phyloP scores from a whole-genome alignment of 148 eudicot genomes.

The Dysphania ambrosioides region DNA sequence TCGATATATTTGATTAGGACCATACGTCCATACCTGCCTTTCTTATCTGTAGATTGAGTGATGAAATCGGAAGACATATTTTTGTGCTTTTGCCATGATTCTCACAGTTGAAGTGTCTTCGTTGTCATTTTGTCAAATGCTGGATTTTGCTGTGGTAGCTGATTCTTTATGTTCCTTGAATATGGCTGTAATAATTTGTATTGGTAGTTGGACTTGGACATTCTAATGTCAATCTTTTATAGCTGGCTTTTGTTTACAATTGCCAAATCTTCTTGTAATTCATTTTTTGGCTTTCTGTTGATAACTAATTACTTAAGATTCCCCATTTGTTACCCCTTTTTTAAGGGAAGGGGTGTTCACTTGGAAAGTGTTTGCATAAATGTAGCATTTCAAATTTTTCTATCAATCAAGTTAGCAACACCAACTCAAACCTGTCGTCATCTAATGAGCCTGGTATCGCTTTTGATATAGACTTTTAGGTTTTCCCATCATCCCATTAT shows the following conservation, averaged over 20 bases:
- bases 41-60: neutral
- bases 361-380: neutral
- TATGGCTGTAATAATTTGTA: neutral
- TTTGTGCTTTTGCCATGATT: neutral
- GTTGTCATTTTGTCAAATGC: slow-evolving; percentile 4
- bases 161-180: neutral
- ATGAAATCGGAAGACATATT: neutral
- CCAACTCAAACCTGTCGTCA: neutral
- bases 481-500: no score
- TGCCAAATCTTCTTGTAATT: no score
- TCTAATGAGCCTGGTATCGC: no score
- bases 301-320: no score
- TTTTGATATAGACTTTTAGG: no score
- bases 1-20: neutral
- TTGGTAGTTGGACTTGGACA: neutral
- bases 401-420: neutral
- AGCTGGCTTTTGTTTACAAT: neutral
- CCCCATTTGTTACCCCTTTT: neutral
- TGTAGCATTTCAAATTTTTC: neutral
- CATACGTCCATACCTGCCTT: neutral
- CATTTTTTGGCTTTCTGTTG: no score
- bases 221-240: neutral
- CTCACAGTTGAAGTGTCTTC: neutral
- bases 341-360: neutral
- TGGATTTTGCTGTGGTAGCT: neutral